These are phyloP conservation scores for Diplodia corticola DNA, from an alignment of 2,329 filamentous ascomycete genomes.

Conservation along the genomic window DNA sequence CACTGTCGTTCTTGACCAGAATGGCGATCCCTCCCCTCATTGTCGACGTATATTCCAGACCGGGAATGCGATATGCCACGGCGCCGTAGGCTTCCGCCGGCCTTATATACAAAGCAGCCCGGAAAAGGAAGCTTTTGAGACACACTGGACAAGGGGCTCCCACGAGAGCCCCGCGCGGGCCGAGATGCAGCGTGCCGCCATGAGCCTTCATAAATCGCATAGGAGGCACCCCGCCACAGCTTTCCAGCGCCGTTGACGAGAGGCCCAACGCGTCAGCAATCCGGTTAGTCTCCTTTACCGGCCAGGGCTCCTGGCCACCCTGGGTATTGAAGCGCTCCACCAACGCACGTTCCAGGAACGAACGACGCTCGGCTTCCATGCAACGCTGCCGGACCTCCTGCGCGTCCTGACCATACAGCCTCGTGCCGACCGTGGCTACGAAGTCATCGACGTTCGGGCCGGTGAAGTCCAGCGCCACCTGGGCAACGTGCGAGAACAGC, in stretches of 20 bases:
- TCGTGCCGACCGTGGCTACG: not conserved
- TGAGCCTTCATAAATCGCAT: not conserved
- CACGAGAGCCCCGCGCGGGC: not conserved
- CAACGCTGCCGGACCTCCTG: not conserved
- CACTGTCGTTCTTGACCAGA: not conserved
- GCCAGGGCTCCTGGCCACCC: not conserved
- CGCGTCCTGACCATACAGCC: not conserved
- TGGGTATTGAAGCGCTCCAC: slow-evolving; percentile 27
- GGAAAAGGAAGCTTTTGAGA: not conserved
- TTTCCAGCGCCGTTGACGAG: not conserved
- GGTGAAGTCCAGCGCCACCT: not conserved
- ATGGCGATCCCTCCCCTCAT: not conserved
- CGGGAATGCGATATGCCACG: slow-evolving; percentile 1
- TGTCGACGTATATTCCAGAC: not conserved
- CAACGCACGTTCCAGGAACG: not conserved
- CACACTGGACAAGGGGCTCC: not conserved
- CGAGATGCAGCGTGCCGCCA: not conserved
- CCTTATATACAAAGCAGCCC: not conserved
- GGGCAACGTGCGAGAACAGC: not conserved
- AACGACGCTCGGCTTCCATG: too few relatives aligned
- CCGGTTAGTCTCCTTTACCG: not conserved
- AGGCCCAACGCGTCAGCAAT: not conserved
- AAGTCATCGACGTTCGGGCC: not conserved
- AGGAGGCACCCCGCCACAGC: not conserved
- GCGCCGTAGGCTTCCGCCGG: not conserved